Base-by-base conservation (phyloP, 2,329 filamentous ascomycete species). In the Hypoxylon sp. region DNA sequence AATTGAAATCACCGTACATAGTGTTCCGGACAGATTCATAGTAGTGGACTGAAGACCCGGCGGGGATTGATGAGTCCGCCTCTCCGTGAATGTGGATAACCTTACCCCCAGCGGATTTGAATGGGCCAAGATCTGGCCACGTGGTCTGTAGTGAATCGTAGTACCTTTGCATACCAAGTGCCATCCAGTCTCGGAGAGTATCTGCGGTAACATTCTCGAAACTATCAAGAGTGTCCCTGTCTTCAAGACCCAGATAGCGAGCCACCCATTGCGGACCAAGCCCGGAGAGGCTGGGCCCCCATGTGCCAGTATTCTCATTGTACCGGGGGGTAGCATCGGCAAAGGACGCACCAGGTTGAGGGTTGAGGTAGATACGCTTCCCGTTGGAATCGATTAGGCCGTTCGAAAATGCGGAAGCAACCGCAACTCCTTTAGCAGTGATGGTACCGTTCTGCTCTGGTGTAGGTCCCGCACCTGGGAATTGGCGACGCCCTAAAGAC, bases 51-150 rank as follows among this genome's bases (percentile, higher is more conserved):
- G 84, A 86, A 0, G 82, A 84, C 2, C 77, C 84, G 1, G 85
- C 73, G 5, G 85, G 85, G 60, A 88, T 79, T 9, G 77, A 78
- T 11, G 78, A 75, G 72, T 87, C 86, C 0, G 82, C 81, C 75
- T 87, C 85, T 55, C 85, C 85, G 74, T 87, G 86, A 76, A 81
- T 84, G 70, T 85, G 83, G 2, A 88, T 77, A 8, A 88, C 72
- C 72, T 87, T 88, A 29, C 83, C 83, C 26, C 85, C 85, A 0
- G 78, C 72, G 0, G 75, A 67, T 22, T 82, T 77, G 77, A 86
- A 85, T 9, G 75, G 68, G 0, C 79, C 81, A 1, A 88, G 78
- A 54, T 87, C 85, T 0, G 84, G 82, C 70, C 82, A 77, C 3
- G 72, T 75, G 19, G 74, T 76, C 70, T 87, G 81, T n/a, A 88